Conservation (phyloP, 139 green algal species). For the Tetratostichococcus sp. region DNA sequence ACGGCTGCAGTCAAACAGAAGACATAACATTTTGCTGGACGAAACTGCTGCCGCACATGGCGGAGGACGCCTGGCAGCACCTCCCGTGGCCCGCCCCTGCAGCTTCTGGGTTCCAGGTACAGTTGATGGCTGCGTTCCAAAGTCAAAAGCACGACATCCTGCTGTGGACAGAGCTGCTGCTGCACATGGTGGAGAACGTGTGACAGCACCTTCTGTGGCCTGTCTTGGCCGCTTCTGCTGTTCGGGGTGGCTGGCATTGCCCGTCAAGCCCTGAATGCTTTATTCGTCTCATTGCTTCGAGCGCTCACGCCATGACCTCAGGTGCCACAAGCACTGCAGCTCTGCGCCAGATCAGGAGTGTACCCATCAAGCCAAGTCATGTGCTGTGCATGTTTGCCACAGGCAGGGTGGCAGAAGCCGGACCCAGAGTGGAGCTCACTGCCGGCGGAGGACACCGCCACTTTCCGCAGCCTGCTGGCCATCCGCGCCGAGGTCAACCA, state of each 20-base stretch:
- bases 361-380: conserved; percentile 55
- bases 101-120: conserved; percentile 72
- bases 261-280: no score
- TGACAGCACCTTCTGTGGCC: conserved; percentile 72
- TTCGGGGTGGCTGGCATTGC: no score
- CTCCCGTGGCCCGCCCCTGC: conserved; percentile 43
- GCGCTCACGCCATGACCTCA: no score
- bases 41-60: conserved; percentile 94
- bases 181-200: conserved; percentile 96
- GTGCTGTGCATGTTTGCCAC: background rate
- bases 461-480: conserved; percentile 3
- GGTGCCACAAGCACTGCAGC: no score
- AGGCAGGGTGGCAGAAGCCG: conserved; percentile 2
- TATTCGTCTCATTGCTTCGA: no score
- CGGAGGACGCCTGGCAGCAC: conserved; percentile 91
- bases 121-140: no score
- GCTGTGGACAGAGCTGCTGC: no score
- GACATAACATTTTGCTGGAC: no score
- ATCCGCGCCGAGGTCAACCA: conserved; percentile 15
- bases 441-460: background rate
- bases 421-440: background rate
- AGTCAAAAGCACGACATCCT: no score
- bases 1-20: no score
- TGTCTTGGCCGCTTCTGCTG: conserved; percentile 22
- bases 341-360: no score